Conservation (phyloP, 257 asterid species). For the Solanum clarkiae region DNA sequence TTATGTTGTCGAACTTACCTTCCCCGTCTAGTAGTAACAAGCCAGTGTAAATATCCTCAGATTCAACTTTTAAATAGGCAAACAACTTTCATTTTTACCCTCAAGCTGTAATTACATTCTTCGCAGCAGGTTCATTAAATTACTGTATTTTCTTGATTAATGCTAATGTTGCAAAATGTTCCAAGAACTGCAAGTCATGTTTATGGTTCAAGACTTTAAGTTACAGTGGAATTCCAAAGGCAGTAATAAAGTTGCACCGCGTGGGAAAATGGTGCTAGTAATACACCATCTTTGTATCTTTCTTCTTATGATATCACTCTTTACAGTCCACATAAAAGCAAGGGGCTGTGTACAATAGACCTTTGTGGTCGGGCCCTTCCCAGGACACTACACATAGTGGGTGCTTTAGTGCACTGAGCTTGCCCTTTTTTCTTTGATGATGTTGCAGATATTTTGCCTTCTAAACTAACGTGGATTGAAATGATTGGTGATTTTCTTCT, state of each 20-base stretch:
- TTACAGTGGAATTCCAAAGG: neutral
- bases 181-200: neutral
- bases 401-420: no score
- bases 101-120: neutral
- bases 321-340: neutral
- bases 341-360: no score
- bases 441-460: neutral
- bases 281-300: neutral
- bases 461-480: neutral
- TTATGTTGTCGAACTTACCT: neutral
- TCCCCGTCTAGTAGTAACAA: neutral
- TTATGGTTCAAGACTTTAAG: neutral
- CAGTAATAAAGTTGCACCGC: neutral
- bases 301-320: neutral
- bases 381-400: no score
- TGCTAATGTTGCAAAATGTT: neutral
- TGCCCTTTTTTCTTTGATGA: neutral
- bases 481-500: neutral
- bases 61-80: neutral
- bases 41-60: neutral
- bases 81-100: neutral
- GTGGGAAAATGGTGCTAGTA: neutral
- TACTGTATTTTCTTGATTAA: neutral
- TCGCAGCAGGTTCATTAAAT: neutral
- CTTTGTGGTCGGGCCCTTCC: no score